Base-by-base conservation (phyloP, 148 eudicot species). In the Pouteria glomerata region DNA sequence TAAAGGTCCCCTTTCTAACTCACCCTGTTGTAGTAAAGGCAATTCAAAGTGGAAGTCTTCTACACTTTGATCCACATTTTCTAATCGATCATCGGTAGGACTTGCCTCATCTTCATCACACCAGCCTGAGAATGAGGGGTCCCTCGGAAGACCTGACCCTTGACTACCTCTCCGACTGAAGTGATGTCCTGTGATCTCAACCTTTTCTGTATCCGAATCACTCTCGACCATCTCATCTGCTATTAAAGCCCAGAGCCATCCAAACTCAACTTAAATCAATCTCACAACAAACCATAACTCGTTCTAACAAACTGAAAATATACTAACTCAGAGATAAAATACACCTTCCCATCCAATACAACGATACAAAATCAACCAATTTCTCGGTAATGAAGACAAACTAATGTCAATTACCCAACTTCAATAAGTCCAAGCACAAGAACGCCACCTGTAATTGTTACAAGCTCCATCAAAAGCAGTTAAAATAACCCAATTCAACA, bases 41-140 rank as follows among this genome's bases (percentile, higher is more conserved):
- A 82, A 78, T 74, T 78, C 74, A 27, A 85, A 86, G 71, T 74
- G 75, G 57, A 72, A 63, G n/a, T 71, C 74, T 42, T 76, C 76
- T 75, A 26, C 58, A 66, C 18, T 78, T 45, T 66, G 64, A 21
- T 31, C 56, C 35, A 37, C 60, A 71, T 63, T 76, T 51, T 48
- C 58, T 48, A 67, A n/a, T 45, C n/a, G 50, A 69, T 26, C 65
- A 63, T 64, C 42, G 27, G 75, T 52, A 61, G 39, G 75, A 34
- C 42, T 56, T 57, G 34, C 21, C 63, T 63, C 71, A 41, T 74
- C 60, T 63, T 76, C 73, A 71, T 82, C 83, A 56, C 71, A 76
- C 85, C 88, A 85, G 16, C 83, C 85, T 15, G 85, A 82, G 78
- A 82, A 85, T 18, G 85, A 85, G 41, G 79, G 83, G 0, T 80